Base-by-base conservation (phyloP, 1,139 yeast species). In the Scheffersomyces insectosa region DNA sequence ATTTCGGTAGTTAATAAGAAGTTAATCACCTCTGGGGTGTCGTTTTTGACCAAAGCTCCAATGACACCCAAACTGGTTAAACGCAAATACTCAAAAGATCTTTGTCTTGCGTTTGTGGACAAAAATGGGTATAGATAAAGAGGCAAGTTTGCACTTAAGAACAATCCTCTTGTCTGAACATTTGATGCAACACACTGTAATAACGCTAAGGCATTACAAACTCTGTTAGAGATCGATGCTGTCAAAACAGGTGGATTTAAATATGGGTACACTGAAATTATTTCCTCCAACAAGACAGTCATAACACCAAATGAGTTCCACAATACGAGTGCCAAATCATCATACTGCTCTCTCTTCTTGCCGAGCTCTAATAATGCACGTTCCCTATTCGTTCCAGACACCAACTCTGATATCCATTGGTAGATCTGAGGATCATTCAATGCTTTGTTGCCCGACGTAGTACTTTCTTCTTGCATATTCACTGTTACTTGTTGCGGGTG, bases 291-390 rank as follows among this genome's bases (percentile, higher is more conserved):
- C 39, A 93, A 70, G 12, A 91, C 87, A 1, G 98, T 85, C 95
- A 93, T 90, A 13, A 91, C 97, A 23, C 98, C 99, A 67, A 86
- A 91, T 4, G 97, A 88, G 56, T 93, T 86, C 99, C 99, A 93
- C 46, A 93, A 72, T 5, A 91, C 95, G 37, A 90, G 68, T 1
- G 99, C 98, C 50, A 93, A 75, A 60, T 93, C 98, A 46, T 90
- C 97, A 60, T 88, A 91, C 60, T 89, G 93, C 59, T 93, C 99
- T 51, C 99, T 77, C 58, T 90, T 91, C 62, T 93, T 89, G 7
- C 98, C 97, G 40, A 93, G 72, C 61, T 91, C 98, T 50, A 90
- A 68, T 44, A 93, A 72, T 1, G 99, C 98, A 56, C 93, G 88
- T 59, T 93, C 99, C 56, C 95, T 81, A 59, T 88, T 88, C 33